Evolutionary conservation across 495 filamentous ascomycete genomes (phyloP).

Genomic region (Aspergillus nidulans): DNA sequence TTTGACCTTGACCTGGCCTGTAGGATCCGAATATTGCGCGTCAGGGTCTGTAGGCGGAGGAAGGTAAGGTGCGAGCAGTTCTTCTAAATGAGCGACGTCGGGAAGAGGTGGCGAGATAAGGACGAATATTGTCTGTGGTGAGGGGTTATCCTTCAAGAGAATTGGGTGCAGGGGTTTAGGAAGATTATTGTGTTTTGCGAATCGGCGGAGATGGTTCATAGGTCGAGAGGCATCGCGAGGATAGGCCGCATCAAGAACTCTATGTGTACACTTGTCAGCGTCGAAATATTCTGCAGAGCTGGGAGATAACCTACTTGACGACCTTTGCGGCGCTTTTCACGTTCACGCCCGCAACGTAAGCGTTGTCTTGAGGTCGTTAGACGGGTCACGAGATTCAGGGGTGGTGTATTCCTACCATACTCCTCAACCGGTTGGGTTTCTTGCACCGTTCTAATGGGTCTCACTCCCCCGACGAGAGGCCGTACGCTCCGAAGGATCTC

Average conservation of each 20-base stretch:
- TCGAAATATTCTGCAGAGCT: background rate
- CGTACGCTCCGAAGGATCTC: conserved; percentile 20
- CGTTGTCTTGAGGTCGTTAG: conserved; percentile 27
- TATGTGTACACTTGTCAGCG: conserved; percentile 16
- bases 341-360: conserved; percentile 41
- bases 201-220: conserved; percentile 75
- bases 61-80: conserved; percentile 34
- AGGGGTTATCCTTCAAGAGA: conserved; percentile 21
- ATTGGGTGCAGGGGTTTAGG: conserved; percentile 43
- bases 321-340: conserved; percentile 43
- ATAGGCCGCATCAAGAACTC: conserved; percentile 41
- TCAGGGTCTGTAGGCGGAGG: conserved; percentile 13
- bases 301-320: conserved; percentile 36
- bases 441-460: conserved; percentile 39
- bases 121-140: conserved; percentile 33
- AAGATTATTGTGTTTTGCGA: conserved; percentile 67
- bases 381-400: background rate
- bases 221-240: conserved; percentile 56
- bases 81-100: conserved; percentile 22
- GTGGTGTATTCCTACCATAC: conserved; percentile 27
- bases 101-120: conserved; percentile 36
- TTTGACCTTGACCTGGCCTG: conserved; percentile 26
- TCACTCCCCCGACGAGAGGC: conserved; percentile 29
- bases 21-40: conserved; percentile 16
- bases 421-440: conserved; percentile 37